phyloP scores from a whole-genome alignment of 2,329 filamentous ascomycete genomes.

The Fonsecaea nubica region DNA sequence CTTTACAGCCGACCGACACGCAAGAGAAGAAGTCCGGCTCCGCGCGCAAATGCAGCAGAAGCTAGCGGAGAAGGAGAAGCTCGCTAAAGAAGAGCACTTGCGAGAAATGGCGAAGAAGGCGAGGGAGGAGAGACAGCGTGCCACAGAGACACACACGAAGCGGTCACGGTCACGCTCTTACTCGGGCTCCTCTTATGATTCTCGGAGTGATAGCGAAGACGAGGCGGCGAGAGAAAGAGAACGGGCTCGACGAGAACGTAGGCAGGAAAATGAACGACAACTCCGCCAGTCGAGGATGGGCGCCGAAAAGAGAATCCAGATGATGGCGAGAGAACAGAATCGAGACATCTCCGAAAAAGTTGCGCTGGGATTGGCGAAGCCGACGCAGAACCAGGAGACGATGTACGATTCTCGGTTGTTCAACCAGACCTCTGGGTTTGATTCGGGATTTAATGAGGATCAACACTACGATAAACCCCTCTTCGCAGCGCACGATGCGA shows the following conservation, averaged over 20 bases:
- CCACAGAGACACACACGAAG: constrained; percentile 45
- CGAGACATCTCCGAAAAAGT: constrained; percentile 98
- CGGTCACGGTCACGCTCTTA: constrained; percentile 41
- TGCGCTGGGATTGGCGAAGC: constrained; percentile 90
- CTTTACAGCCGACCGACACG: constrained; percentile 92
- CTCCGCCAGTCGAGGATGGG: constrained; percentile 95
- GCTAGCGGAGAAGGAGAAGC: constrained; percentile 94
- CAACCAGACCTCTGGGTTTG: constrained; percentile 90
- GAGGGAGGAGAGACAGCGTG: constrained; percentile 73
- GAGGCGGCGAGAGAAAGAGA: constrained; percentile 78
- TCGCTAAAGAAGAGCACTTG: constrained; percentile 89
- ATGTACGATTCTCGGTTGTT: constrained; percentile 98
- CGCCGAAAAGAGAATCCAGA: constrained; percentile 85
- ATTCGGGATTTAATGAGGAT: constrained; percentile 94
- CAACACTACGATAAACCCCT: constrained; percentile 96
- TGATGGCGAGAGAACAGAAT: constrained; percentile 93
- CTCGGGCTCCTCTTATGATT: constrained; percentile 47
- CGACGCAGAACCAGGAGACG: constrained; percentile 85
- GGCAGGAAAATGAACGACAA: constrained; percentile 84
- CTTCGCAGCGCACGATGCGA: constrained; percentile 93
- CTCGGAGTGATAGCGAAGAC: constrained; percentile 62
- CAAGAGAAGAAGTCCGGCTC: constrained; percentile 92
- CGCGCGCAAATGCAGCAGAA: constrained; percentile 94
- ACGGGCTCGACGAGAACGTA: constrained; percentile 75
- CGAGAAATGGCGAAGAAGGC: constrained; percentile 89